Conservation (phyloP, 257 asterid species). For the Agastache rugosa region DNA sequence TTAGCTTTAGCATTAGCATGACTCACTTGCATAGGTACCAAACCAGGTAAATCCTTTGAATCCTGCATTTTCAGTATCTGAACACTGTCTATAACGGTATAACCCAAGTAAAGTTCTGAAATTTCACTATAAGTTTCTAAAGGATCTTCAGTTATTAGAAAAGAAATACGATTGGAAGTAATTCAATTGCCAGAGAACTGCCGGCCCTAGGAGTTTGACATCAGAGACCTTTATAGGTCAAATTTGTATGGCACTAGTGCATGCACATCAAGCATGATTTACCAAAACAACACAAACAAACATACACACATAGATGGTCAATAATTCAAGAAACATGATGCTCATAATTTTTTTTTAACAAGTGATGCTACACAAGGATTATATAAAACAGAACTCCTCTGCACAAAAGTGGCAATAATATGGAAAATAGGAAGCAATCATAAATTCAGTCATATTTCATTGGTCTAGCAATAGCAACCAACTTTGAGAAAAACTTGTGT, state of each 20-base stretch:
- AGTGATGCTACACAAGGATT: not conserved
- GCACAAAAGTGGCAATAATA: not conserved
- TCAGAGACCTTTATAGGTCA: not conserved
- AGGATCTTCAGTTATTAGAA: not conserved
- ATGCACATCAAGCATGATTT: not conserved
- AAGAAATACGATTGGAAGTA: not conserved
- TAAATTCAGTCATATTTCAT: slow-evolving; percentile 2
- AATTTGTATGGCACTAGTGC: not conserved
- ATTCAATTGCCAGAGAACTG: not conserved
- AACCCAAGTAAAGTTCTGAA: too few species aligned
- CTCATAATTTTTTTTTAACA: not conserved
- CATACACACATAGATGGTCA: not conserved
- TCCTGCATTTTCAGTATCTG: too few species aligned
- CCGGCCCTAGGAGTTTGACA: not conserved
- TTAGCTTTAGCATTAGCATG: not conserved
- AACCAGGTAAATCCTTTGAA: too few species aligned
- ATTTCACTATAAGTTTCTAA: not conserved
- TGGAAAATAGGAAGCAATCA: not conserved
- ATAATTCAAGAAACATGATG: not conserved
- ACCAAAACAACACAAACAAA: not conserved
- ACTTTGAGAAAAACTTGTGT: not conserved
- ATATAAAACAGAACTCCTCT: not conserved
- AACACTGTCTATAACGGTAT: too few species aligned
- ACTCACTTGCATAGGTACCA: too few species aligned
- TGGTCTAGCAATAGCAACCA: not conserved